A percentile compares a stretch with the other conserved stretches of the same genome.
These are phyloP conservation scores for Cyberlindnera mycetangii DNA, from an alignment of 805 yeast species.

Conservation along the genomic window DNA sequence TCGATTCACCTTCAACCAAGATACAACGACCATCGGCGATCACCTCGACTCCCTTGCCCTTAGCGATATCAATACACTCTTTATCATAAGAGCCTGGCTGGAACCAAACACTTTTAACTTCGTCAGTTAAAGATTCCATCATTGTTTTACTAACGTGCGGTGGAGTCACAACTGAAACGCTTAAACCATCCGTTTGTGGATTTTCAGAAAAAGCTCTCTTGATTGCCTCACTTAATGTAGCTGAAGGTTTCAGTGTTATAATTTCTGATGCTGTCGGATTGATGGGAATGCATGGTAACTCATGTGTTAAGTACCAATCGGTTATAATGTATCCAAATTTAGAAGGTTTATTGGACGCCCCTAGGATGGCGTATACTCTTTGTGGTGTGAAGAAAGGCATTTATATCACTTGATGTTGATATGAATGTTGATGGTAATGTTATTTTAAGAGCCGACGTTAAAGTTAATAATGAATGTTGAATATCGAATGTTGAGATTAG, in stretches of 20 bases:
- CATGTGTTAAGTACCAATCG: constrained; percentile 59
- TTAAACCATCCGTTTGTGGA: constrained; percentile 41
- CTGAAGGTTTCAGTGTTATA: constrained; percentile 40
- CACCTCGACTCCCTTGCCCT: constrained; percentile 34
- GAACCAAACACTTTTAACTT: constrained; percentile 67
- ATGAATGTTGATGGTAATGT: no score
- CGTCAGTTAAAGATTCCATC: constrained; percentile 36
- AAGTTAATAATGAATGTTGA: no score
- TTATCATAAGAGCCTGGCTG: constrained; percentile 77
- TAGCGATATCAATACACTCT: constrained; percentile 42
- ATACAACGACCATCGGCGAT: constrained; percentile 63
- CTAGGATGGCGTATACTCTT: constrained; percentile 61
- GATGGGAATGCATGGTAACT: constrained; percentile 60
- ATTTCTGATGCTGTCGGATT: constrained; percentile 56
- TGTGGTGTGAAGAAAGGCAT: constrained; percentile 45
- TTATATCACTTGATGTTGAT: no score
- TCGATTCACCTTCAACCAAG: constrained; percentile 60
- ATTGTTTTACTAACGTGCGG: constrained; percentile 54
- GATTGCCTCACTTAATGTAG: constrained; percentile 24
- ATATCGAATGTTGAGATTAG: no score
- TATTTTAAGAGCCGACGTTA: no score
- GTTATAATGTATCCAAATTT: constrained; percentile 73
- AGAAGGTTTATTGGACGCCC: constrained; percentile 61
- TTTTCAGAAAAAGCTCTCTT: constrained; percentile 26
- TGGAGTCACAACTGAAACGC: constrained; percentile 73